Base-by-base conservation (phyloP, 257 asterid species). In the Vinca minor region DNA sequence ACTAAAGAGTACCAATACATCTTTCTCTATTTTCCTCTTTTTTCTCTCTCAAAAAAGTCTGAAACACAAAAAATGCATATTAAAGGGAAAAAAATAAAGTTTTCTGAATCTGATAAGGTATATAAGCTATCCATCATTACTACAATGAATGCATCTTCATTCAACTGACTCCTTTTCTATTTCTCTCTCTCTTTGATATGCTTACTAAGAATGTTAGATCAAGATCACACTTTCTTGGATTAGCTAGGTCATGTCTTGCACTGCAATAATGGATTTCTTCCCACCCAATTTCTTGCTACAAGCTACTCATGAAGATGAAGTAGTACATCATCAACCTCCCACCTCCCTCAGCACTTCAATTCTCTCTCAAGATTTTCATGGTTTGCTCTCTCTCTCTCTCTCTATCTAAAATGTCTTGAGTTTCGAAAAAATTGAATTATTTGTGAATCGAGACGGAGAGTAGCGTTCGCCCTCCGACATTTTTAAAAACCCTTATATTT, bases 211-310 rank as follows among this genome's bases (percentile, higher is more conserved):
- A 41, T 36, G 46, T 53, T 64, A 28, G 65, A 78, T 75, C 74
- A 66, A 26, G 34, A 65, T 52, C 69, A 64, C 45, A 72, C 66
- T 49, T 61, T 56, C 17, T 74, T 66, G 69, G 69, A 6, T 11
- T 25, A 18, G 29, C 29, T 60, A 73, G 87, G 66, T 71, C 78
- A 87, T 83, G 90, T 74, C 64, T 74, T 66, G 73, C 74, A 63
- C 67, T 47, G 73, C 79, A 70, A n/a, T n/a, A n/a, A 89, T 89
- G 97, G 91, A 83, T 50, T 89, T 85, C 70, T 87, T 82, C 71
- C 91, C 87, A 67, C 52, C 97, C 62, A 87, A 87, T 79, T 89
- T 87, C 70, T 82, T 89, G 94, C 76, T 87, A 55, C 95, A 87
- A 79, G 77, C 82, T 67, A 68, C 87, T 48, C 89, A 83, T 65